These are phyloP conservation scores for Jackrogersella multiformis DNA, from an alignment of 495 filamentous ascomycete species.

Conservation along the genomic window DNA sequence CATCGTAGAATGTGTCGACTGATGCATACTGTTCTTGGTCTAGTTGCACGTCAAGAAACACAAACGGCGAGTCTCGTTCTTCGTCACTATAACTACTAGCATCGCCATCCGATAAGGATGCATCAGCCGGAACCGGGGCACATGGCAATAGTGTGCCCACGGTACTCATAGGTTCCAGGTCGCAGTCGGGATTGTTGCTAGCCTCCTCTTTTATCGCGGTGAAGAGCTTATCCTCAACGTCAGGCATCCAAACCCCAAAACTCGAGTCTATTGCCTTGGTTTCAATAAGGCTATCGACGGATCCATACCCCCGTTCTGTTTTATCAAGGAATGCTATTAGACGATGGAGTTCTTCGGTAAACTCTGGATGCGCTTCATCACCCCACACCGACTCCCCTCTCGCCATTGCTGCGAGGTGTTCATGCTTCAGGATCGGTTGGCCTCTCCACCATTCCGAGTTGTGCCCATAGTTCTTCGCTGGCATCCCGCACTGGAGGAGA, in stretches of 20 bases:
- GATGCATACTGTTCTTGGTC: constrained; percentile 37
- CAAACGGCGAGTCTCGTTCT: constrained; percentile 54
- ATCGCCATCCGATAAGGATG: constrained; percentile 38
- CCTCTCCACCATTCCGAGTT: constrained; percentile 90
- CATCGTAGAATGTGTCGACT: constrained; percentile 72
- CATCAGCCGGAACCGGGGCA: constrained; percentile 5
- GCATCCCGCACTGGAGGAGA: constrained; percentile 65
- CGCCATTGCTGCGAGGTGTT: constrained; percentile 63
- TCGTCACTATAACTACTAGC: constrained; percentile 42
- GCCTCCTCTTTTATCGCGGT: constrained; percentile 40
- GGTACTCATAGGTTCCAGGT: constrained; percentile 44
- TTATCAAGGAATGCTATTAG: constrained; percentile 86
- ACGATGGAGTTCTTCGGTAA: constrained; percentile 72
- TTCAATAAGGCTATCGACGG: constrained; percentile 61
- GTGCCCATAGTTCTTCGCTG: constrained; percentile 69
- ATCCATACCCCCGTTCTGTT: constrained; percentile 84
- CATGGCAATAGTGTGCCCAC: constrained; percentile 36
- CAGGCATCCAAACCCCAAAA: constrained; percentile 36
- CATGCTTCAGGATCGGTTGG: constrained; percentile 65
- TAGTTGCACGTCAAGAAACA: constrained; percentile 50
- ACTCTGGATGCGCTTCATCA: constrained; percentile 52
- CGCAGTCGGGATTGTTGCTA: constrained; percentile 27
- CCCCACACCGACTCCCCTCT: constrained; percentile 54
- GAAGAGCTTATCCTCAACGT: constrained; percentile 44
- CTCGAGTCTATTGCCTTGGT: constrained; percentile 40